phyloP scores from a whole-genome alignment of 139 green algal genomes.

The Picochlorum sp. region DNA sequence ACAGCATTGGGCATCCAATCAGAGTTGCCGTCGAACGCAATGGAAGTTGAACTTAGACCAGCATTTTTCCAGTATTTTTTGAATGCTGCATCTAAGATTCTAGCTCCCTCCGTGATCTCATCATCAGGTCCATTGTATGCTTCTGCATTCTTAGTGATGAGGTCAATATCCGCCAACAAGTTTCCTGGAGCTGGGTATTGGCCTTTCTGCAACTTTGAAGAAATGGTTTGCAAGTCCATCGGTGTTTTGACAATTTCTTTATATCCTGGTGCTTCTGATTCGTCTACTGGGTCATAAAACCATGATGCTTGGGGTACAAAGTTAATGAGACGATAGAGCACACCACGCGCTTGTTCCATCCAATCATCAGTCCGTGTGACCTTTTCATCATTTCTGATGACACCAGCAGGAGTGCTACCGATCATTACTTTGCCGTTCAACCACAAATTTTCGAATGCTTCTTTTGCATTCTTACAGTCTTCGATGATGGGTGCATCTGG shows the following conservation, averaged over 20 bases:
- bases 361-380: not conserved
- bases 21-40: not conserved
- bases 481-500: constrained; percentile 20
- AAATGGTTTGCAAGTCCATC: constrained; percentile 48
- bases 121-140: constrained; percentile 15
- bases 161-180: constrained; percentile 33
- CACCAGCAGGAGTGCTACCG: not conserved
- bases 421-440: not conserved
- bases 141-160: constrained; percentile 25
- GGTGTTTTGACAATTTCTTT: constrained; percentile 27
- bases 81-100: not conserved
- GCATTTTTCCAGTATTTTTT: constrained; percentile 6
- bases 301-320: constrained; percentile 5
- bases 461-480: constrained; percentile 8
- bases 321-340: constrained; percentile 6
- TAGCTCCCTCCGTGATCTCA: constrained; percentile 1
- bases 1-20: constrained; percentile 1
- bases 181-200: constrained; percentile 19
- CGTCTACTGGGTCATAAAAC: constrained; percentile 21
- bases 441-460: constrained; percentile 15
- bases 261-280: constrained; percentile 29
- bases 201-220: constrained; percentile 14
- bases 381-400: not conserved
- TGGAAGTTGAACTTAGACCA: not conserved
- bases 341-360: constrained; percentile 3